Evolutionary conservation across 305 asterid species (phyloP).

Genomic region (Fraxinus ornus): DNA sequence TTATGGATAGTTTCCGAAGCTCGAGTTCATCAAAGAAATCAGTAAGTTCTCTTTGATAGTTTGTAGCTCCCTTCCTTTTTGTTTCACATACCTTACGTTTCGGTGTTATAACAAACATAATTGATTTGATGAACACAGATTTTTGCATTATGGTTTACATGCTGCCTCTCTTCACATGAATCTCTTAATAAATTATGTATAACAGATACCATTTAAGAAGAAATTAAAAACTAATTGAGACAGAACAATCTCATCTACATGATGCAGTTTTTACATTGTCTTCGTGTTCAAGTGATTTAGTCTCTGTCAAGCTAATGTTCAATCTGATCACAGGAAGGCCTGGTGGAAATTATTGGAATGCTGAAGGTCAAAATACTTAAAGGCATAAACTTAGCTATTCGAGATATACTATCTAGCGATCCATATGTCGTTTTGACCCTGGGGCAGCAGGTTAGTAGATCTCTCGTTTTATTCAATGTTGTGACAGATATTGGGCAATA

Average conservation of each 20-base stretch:
- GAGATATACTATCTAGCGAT: slow-evolving; percentile 82
- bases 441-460: slow-evolving; percentile 57
- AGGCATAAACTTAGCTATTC: slow-evolving; percentile 73
- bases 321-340: slow-evolving; percentile 46
- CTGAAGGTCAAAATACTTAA: slow-evolving; percentile 65
- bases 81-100: not conserved
- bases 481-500: not conserved
- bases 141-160: not conserved
- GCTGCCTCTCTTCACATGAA: not conserved
- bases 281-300: not conserved
- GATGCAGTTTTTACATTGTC: not conserved
- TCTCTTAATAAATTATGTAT: not conserved
- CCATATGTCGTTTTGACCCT: slow-evolving; percentile 63
- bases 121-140: not conserved
- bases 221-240: not conserved
- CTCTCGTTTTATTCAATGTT: not conserved
- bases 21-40: slow-evolving; percentile 56
- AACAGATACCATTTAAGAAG: not conserved
- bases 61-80: not conserved
- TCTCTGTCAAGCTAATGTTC: slow-evolving; percentile 17
- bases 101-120: not conserved
- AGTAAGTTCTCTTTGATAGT: slow-evolving; percentile 42
- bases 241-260: not conserved
- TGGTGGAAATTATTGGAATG: slow-evolving; percentile 55
- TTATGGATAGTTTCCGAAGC: slow-evolving; percentile 58